Evolutionary conservation across 441 rosid genomes (phyloP), one percentile per base, ranked within the genome.

Genomic region (Eruca vesicaria): DNA sequence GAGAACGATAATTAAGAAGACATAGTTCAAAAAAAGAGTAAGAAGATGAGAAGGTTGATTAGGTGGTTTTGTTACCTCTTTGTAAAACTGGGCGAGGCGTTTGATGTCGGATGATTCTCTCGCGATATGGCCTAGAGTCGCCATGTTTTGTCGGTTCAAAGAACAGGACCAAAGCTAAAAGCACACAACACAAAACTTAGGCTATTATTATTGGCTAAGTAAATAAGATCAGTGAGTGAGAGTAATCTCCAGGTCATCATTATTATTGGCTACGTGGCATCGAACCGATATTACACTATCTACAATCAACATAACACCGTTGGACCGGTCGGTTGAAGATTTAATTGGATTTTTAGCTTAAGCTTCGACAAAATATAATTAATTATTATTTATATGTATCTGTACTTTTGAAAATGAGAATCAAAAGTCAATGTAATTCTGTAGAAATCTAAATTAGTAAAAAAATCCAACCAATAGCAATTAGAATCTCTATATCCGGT

Each of bases 81-180:
- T 80, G 88, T 94, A 91, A 81, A 89, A 91, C 18, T 80, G 26
- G 31, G 96, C 93, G 16, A 93, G 94, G 63, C 88, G 90, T 61
- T 77, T 71, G 48, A 90, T 23, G 74, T 90, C 89, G 3, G 93
- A 81, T 41, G 97, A 90, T 77, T 90, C 97, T 78, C 98, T 82
- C 58, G 98, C 84, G 66, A 93, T 84, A 76, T 93, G 97, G 79
- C 84, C 86, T 3, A 91, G 89, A 67, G 32, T 77, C 72, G 86
- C 89, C 92, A 89, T 88, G 52, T 35, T n/a, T 14, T 43, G 16
- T 43, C 12, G 23, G 77, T 72, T 50, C 35, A 20, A 31, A 28
- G 21, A 53, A 14, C 18, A 57, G 21, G 0, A 8, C 19, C 15
- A 23, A 35, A 61, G 32, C 59, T 59, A 41, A 41, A 2, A n/a